Base-by-base conservation (phyloP, 805 yeast species). In the Schwanniomyces yamadae region DNA sequence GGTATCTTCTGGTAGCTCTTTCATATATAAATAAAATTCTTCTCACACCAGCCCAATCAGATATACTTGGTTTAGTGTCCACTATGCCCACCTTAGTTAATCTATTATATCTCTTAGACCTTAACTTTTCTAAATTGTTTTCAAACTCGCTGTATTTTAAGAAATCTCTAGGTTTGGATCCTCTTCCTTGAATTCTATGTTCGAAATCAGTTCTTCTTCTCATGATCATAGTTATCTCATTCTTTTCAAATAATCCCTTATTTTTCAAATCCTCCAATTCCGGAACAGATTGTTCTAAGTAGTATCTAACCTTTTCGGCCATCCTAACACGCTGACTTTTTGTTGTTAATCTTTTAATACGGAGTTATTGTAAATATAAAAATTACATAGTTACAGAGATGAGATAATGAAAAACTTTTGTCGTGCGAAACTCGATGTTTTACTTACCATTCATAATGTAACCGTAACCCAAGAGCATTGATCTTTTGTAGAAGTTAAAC, bases 191-290 rank as follows among this genome's bases (percentile, higher is more conserved):
- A 36, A 93, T 77, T 39, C 95, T 66, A 58, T 93, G 96, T 62
- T 93, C 99, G 51, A 89, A 93, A 61, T 90, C 97, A 0, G 97
- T 91, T 65, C 99, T 77, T 55, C 89, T 78, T 63, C 93, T 82
- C 88, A 91, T 87, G 36, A 93, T 83, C 68, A 75, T 73, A 26
- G 82, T 80, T 46, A 89, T 79, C 61, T 93, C 99, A 48, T 76
- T 77, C 49, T 84, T 84, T 27, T 80, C 82, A 59, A 93, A 93
- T 4, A 93, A 69, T 3, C 89, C 89, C 52, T 86, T 83, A 39
- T 77, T 77, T 40, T 82, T 80, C 22, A 93, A 74, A 52, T 91
- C 99, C 52, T 90, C 91, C 36, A 93, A 72, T 61, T 93, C 99
- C 0, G 96, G 95, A 53, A 90, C 89, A 4, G 89, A 77, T 66